phyloP scores from a whole-genome alignment of 208 protist genomes.

The Leishmania amazonensis region DNA sequence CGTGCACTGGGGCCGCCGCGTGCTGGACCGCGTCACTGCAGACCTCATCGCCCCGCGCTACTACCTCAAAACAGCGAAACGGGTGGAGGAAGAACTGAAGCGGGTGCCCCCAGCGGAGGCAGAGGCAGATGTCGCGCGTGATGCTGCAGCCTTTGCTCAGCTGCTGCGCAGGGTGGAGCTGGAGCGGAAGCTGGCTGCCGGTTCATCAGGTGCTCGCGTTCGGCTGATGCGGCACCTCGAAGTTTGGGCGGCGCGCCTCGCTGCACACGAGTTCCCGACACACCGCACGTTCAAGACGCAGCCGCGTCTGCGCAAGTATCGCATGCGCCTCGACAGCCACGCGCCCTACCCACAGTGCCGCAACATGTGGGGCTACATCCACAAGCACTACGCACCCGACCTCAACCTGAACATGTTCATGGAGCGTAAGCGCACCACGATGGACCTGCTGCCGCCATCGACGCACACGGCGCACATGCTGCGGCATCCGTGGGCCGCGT shows the following conservation, averaged over 20 bases:
- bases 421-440: constrained; percentile 4
- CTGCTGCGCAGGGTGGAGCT: not conserved
- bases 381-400: constrained; percentile 24
- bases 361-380: constrained; percentile 29
- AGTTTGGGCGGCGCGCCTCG: not conserved
- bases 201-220: not conserved
- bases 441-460: constrained; percentile 19
- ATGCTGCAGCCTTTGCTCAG: not conserved
- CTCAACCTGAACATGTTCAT: constrained; percentile 25
- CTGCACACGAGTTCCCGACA: constrained; percentile 8
- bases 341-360: constrained; percentile 21
- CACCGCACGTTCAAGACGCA: constrained; percentile 7
- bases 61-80: constrained; percentile 4
- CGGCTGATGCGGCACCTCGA: not conserved
- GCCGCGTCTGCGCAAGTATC: constrained; percentile 26
- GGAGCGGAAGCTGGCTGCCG: too few species aligned
- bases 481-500: constrained; percentile 23
- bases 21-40: constrained; percentile 14
- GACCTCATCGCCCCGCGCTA: constrained; percentile 19
- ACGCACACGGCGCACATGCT: constrained; percentile 27
- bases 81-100: not conserved
- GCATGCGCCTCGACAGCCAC: constrained; percentile 25
- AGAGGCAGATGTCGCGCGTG: not conserved
- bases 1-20: constrained; percentile 4
- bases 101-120: not conserved